Base-by-base conservation (phyloP, 2,329 filamentous ascomycete species). In the Karstenula rhodostoma region DNA sequence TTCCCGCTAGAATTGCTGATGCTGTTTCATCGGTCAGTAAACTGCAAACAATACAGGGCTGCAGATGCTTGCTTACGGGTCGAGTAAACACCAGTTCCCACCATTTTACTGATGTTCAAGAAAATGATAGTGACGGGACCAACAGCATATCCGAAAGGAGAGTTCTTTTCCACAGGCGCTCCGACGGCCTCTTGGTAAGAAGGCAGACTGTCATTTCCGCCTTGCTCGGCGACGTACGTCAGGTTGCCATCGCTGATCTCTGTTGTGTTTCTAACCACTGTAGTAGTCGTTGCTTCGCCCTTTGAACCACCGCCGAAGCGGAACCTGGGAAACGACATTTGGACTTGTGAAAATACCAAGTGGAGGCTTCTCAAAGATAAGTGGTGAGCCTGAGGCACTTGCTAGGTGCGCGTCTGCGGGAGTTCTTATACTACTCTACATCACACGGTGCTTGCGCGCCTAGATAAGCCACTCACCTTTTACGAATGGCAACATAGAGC, bases 31-130 rank as follows among this genome's bases (percentile, higher is more conserved):
- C 25, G 7, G 12, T 12, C 23, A 25, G 13, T n/a, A 4, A 8
- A 35, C 54, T 43, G 15, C n/a, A n/a, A n/a, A 8, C 15, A 23
- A 22, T 23, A 2, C 10, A 59, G 79, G 10, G 29, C 12, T 12
- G 17, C n/a, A 35, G 47, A 35, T 12, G 47, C 29, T 32, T 32
- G 27, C 86, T 67, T 68, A 88, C 86, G 87, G 0, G 87, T 89
- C 0, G 87, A 89, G 59, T 86, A 88, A n/a, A 88, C 83, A 49
- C 86, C 86, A 0, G 86, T 89, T 1, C 87, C 87, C 48, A 89
- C 79, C 86, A 89, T 89, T 73, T 84, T 83, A 59, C 84, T 86
- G 43, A 89, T 72, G 60, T 89, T 89, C 56, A 89, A 71, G 42
- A 87, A 87, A 33, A 89, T 77, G 25, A 87, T 84, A 0, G 86